Base-by-base conservation (phyloP, 2,329 filamentous ascomycete genomes). In the Purpureocillium lavendulum region DNA sequence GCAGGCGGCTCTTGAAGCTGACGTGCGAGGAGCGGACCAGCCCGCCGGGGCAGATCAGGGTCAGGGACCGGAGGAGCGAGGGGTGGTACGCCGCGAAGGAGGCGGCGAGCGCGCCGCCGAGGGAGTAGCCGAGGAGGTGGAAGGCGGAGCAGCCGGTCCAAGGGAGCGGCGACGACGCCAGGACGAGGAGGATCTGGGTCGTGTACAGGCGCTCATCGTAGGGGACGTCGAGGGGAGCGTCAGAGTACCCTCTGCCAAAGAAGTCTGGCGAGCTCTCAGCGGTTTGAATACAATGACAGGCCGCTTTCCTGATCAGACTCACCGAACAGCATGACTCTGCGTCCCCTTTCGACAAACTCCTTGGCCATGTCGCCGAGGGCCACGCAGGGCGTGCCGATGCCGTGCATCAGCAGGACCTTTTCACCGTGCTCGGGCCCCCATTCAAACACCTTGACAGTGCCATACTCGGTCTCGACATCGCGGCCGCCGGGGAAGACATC, bases 321-420 rank as follows among this genome's bases (percentile, higher is more conserved):
- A 75, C 77, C 80, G 54, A 90, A 87, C 2, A 90, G 63, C 74
- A 94, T 82, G 2, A 94, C 86, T 44, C 87, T 71, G 57, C 75
- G 88, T 1, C 85, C 84, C 40, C 67, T 70, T 7, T 65, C 62
- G 1, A 75, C 84, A 38, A 94, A 68, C 38, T 70, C 73, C 53
- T 77, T 68, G 12, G 82, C 83, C 29, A 92, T 57, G 32, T 75
- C 70, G 2, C 77, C 79, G 14, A 90, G 62, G 0, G 84, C 73
- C 35, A 89, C 66, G 45, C 79, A 80, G 1, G 87, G 87, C 6
- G 86, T 92, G 36, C 79, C 84, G 51, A 92, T 89, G 5, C 87
- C 87, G 58, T 90, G 87, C 13, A 94, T 62, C 18, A 94, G 64
- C 12, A 94, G 63, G 1, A 90, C 78, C 52, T 81, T 87, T 21